Evolutionary conservation across 2,329 filamentous ascomycete genomes (phyloP), one percentile per base, ranked within the genome.

Genomic region (Periconia macrospinosa): DNA sequence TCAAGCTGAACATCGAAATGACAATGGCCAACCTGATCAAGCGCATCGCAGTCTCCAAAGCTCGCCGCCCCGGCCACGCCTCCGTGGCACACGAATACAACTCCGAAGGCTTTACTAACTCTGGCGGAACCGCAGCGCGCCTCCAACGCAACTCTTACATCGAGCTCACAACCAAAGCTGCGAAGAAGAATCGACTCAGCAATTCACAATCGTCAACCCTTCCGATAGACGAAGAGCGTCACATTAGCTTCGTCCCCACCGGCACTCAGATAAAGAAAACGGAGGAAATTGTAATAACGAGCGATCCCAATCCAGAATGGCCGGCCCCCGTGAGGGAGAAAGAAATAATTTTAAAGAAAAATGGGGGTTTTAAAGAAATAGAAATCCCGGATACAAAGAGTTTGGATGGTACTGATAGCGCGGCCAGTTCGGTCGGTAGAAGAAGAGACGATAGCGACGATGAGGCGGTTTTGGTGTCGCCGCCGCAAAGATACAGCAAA

Each of bases 1-100:
- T 79, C 55, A 82, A 82, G 57, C 70, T 82, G 20, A 74, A 80
- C 58, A 81, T 83, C 62, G 79, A 81, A 60, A 78, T 82, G 74
- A 77, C 75, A 49, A 79, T 82, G 75, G 79, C 80, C 54, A 76
- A 79, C 50, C 73, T 83, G 18, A 79, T 81, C 54, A 75, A 71
- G 49, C 68, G 68, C 49, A 72, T 72, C 53, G 70, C 70, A 19
- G 55, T 72, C 43, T 70, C 68, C 41, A 60, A 65, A 1, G 67
- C 67, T 3, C 62, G 66, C 42, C 64, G 62, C 47, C 62, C 58
- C 1, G 68, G 68, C 47, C 64, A 68, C 45, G 58, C 54, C 20
- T 63, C 63, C 6, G 54, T 70, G 11, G 63, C 61, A 17, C 49
- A 66, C 15, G 68, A 71, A 56, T 71, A 70, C 63, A 59, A 49